These are phyloP conservation scores for Sphagnum magellanicum DNA, from an alignment of 228 moss, liverwort and hornwort species.

Conservation along the genomic window DNA sequence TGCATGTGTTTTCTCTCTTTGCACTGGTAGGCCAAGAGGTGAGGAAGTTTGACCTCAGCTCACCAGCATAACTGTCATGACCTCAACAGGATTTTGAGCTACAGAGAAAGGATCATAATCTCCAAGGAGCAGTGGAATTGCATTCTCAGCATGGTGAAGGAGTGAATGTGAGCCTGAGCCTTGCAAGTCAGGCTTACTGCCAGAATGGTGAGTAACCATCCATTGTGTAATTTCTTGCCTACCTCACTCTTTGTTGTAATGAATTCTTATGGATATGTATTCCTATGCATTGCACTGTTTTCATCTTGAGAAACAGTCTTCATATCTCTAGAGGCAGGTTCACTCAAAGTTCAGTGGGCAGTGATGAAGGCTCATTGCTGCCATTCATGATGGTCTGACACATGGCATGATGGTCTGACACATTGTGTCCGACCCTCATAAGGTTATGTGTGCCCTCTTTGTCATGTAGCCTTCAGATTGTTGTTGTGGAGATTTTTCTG, in stretches of 20 bases:
- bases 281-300: no score
- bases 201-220: slow-evolving; percentile 2
- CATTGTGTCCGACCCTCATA: no score
- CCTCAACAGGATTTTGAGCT: slow-evolving; percentile 12
- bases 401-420: no score
- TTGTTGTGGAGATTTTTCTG: no score
- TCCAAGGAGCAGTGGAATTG: slow-evolving; percentile 4
- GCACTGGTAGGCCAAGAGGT: slow-evolving; percentile 5
- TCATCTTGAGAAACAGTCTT: no score
- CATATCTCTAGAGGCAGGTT: no score
- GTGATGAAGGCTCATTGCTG: no score
- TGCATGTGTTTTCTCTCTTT: not conserved
- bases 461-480: no score
- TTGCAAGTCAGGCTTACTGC: slow-evolving; percentile 6
- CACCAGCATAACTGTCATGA: slow-evolving; percentile 4
- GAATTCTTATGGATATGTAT: no score
- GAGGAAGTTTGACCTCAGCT: slow-evolving; percentile 4
- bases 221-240: slow-evolving; percentile 7
- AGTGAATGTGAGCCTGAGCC: slow-evolving; percentile 10
- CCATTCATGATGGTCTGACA: no score
- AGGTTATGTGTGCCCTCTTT: no score
- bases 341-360: no score
- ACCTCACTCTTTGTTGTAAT: slow-evolving; percentile 1
- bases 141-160: slow-evolving; percentile 6
- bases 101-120: slow-evolving; percentile 1